Evolutionary conservation across 73 alveolate genomes (phyloP).

Genomic region (Symbiodinium pilosum): DNA sequence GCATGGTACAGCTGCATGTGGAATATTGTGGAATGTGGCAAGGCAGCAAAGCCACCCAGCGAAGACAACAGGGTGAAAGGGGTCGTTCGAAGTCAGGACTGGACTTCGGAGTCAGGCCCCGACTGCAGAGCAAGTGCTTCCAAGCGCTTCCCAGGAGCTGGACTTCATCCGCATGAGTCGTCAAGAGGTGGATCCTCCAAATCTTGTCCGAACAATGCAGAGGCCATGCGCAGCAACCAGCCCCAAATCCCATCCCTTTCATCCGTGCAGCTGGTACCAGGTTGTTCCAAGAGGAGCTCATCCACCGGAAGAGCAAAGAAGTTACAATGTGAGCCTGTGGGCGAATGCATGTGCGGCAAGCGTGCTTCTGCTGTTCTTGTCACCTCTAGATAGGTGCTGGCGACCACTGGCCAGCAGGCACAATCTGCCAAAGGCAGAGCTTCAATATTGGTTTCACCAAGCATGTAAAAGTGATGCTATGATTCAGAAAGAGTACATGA

Average conservation of each 20-base stretch:
- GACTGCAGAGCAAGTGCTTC: too few relatives aligned
- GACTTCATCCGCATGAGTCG: conserved; percentile 91
- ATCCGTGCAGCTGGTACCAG: too few relatives aligned
- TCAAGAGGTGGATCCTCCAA: conserved; percentile 70
- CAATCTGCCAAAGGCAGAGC: not conserved
- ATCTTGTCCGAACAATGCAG: conserved; percentile 51
- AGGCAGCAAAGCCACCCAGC: conserved; percentile 87
- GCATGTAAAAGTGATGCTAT: too few relatives aligned
- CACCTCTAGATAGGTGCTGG: not conserved
- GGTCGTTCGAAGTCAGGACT: conserved; percentile 58
- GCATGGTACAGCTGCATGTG: not conserved
- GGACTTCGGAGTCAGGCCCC: not conserved
- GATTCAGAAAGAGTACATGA: too few relatives aligned
- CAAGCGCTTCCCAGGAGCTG: conserved; percentile 9
- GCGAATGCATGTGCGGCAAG: too few relatives aligned
- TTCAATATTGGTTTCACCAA: too few relatives aligned
- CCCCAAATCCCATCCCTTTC: not conserved
- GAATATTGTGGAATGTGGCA: not conserved
- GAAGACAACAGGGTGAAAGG: conserved; percentile 59
- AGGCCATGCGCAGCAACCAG: too few relatives aligned
- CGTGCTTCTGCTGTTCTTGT: too few relatives aligned
- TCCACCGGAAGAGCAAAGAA: conserved; percentile 58
- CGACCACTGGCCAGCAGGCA: not conserved
- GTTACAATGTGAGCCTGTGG: not conserved
- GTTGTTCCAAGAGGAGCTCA: conserved; percentile 74